Evolutionary conservation across 495 filamentous ascomycete genomes (phyloP).

Genomic region (Xylaria scruposa): DNA sequence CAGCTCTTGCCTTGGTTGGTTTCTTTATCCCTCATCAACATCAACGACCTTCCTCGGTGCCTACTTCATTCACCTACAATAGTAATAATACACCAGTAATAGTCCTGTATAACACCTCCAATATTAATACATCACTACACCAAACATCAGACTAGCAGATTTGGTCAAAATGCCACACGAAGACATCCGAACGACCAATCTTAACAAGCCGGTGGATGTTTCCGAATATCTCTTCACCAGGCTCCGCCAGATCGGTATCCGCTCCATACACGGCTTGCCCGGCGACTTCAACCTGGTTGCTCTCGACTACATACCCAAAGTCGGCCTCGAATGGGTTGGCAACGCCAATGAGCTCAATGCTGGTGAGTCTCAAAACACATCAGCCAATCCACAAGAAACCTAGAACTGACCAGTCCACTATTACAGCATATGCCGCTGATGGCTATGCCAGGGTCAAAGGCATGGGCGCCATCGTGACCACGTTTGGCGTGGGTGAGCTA

Average conservation of each 20-base stretch:
- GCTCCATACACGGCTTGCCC: constrained; percentile 72
- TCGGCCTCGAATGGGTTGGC: constrained; percentile 75
- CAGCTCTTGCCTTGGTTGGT: neutral
- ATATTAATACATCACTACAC: neutral
- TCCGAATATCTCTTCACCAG: constrained; percentile 73
- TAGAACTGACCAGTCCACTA: constrained; percentile 57
- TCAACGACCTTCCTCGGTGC: neutral
- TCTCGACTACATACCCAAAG: constrained; percentile 69
- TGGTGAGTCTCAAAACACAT: constrained; percentile 44
- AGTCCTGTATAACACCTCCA: neutral
- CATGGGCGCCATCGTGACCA: constrained; percentile 75
- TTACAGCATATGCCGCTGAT: constrained; percentile 76
- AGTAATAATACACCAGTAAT: neutral
- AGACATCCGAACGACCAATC: constrained; percentile 45
- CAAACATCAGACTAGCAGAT: neutral
- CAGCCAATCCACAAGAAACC: neutral
- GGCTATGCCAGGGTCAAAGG: constrained; percentile 80
- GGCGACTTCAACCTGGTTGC: constrained; percentile 78
- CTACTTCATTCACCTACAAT: neutral
- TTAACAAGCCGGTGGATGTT: constrained; percentile 55
- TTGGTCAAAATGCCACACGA: constrained; percentile 33
- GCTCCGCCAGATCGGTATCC: constrained; percentile 71
- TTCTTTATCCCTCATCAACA: neutral
- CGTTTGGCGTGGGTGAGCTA: constrained; percentile 82
- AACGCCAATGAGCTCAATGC: constrained; percentile 85